These are phyloP conservation scores for Coemansia sp. DNA, from an alignment of 192 early-diverging fungal genomes.

Conservation along the genomic window DNA sequence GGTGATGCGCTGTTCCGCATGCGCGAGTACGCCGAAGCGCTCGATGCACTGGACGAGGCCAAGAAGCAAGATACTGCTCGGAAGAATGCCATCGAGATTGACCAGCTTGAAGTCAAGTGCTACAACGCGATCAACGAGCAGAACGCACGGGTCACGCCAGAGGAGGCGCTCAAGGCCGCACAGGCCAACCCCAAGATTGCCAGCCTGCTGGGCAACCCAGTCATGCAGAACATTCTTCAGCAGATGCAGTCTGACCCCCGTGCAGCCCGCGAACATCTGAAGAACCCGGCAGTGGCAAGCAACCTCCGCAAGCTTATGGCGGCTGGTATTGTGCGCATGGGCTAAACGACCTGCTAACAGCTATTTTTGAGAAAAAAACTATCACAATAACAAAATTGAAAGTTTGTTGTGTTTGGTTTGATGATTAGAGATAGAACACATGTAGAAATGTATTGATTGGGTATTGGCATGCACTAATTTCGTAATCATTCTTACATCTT, in stretches of 20 bases:
- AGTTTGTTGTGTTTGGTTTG: too few relatives aligned
- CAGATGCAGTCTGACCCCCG: conserved; percentile 96
- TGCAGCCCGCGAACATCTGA: conserved; percentile 91
- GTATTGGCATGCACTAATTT: too few relatives aligned
- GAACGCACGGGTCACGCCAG: conserved; percentile 57
- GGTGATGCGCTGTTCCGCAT: conserved; percentile 84
- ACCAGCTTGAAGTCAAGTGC: conserved; percentile 75
- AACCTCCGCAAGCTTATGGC: conserved; percentile 92
- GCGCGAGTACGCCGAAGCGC: conserved; percentile 81
- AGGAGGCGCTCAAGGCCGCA: conserved; percentile 83
- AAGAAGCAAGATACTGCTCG: conserved; percentile 76
- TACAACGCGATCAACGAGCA: conserved; percentile 73
- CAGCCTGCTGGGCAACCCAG: conserved; percentile 83
- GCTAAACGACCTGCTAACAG: conserved; percentile 37
- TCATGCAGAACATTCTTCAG: conserved; percentile 95
- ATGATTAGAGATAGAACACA: too few relatives aligned
- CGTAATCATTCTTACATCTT: too few relatives aligned
- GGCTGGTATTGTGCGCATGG: conserved; percentile 81
- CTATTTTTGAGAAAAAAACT: not conserved
- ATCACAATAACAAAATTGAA: not conserved
- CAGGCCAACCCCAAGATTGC: conserved; percentile 90
- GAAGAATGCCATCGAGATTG: conserved; percentile 84
- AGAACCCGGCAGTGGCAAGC: conserved; percentile 90
- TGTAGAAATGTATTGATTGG: too few relatives aligned
- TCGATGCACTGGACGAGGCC: conserved; percentile 80